Evolutionary conservation across 2,329 filamentous ascomycete genomes (phyloP).

Genomic region (Aspergillus quadricinctus): DNA sequence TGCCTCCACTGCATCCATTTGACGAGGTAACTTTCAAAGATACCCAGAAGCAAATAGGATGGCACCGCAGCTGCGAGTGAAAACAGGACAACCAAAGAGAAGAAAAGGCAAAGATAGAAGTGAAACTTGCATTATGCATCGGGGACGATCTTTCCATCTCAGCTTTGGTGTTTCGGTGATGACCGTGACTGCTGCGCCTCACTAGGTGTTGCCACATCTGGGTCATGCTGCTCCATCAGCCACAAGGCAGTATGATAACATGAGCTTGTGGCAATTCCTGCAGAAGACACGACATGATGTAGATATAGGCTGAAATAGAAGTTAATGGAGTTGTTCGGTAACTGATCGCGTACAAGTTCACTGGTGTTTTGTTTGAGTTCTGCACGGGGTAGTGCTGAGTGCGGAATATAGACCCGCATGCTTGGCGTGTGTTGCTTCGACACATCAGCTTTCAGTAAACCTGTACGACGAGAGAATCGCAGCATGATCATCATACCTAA

Average conservation of each 20-base stretch:
- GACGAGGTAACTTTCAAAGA: not conserved
- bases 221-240: not conserved
- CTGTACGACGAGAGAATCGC: not conserved
- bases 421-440: not conserved
- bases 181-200: not conserved
- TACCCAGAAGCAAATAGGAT: not conserved
- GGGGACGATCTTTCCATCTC: not conserved
- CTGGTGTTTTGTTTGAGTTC: not conserved
- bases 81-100: not conserved
- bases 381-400: not conserved
- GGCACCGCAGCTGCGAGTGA: not conserved
- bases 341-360: not conserved
- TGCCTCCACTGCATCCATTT: not conserved
- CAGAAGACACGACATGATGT: not conserved
- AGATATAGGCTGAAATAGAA: not conserved
- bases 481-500: not conserved
- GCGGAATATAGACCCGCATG: not conserved
- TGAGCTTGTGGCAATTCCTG: not conserved
- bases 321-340: not conserved
- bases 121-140: not conserved
- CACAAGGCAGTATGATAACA: not conserved
- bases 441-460: not conserved
- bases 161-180: not conserved
- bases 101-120: not conserved
- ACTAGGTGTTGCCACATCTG: not conserved